These are phyloP conservation scores for Russula emetica DNA, from an alignment of 768 basidiomycete species.

Conservation along the genomic window DNA sequence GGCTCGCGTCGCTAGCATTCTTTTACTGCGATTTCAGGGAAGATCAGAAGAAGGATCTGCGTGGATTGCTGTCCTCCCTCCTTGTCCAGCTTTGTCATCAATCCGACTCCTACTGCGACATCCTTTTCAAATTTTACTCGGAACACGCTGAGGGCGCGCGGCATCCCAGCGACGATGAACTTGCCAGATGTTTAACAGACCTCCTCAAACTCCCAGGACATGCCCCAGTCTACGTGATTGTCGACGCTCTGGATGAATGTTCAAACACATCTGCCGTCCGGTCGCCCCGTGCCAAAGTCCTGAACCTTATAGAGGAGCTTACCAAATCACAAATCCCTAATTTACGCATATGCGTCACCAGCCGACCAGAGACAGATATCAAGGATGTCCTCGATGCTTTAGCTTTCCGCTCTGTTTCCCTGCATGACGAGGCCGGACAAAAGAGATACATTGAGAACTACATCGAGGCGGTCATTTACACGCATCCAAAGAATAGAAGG, in stretches of 20 bases:
- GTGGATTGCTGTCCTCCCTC: background rate
- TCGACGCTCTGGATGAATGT: background rate
- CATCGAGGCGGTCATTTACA: background rate
- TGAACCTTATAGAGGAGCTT: background rate
- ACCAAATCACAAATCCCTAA: background rate
- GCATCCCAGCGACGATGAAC: background rate
- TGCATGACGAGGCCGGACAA: background rate
- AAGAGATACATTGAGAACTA: background rate
- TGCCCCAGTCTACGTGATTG: background rate
- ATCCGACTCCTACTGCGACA: background rate
- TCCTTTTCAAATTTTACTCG: background rate
- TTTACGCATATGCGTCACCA: background rate
- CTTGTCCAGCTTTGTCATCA: background rate
- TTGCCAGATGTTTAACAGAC: background rate
- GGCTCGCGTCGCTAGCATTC: too few relatives aligned
- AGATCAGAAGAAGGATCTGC: background rate
- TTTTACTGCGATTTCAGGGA: background rate
- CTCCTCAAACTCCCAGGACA: background rate
- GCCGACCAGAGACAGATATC: background rate
- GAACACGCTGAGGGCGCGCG: background rate
- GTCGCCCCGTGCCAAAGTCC: background rate
- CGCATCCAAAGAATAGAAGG: background rate
- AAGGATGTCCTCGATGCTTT: background rate
- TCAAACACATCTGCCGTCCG: background rate
- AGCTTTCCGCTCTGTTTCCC: background rate